These are phyloP conservation scores for Cercophora scortea DNA, from an alignment of 495 filamentous ascomycete species.

Conservation along the genomic window DNA sequence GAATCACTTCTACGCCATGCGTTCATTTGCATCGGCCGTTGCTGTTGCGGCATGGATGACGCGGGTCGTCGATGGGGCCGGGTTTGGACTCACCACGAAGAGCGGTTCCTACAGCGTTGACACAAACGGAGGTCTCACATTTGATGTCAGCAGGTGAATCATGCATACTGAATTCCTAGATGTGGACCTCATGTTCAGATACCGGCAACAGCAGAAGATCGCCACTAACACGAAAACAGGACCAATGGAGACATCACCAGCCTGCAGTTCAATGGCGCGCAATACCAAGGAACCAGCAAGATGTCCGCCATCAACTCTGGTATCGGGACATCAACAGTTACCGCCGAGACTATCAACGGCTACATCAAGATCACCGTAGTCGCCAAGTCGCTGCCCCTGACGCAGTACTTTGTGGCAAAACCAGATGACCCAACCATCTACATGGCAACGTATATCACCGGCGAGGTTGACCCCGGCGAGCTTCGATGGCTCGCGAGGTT, in stretches of 20 bases:
- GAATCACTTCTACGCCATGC: not conserved
- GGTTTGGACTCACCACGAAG: constrained; percentile 21
- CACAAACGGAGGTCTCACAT: constrained; percentile 32
- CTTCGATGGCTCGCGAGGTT: constrained; percentile 51
- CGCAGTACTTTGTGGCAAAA: constrained; percentile 49
- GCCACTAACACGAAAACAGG: constrained; percentile 9
- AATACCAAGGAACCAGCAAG: constrained; percentile 43
- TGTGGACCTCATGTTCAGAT: no score
- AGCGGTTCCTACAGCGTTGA: constrained; percentile 20
- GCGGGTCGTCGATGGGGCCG: not conserved
- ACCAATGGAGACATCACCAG: constrained; percentile 50
- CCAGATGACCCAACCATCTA: constrained; percentile 46
- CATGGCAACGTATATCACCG: constrained; percentile 54
- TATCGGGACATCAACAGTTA: constrained; percentile 44
- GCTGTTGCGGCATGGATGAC: not conserved
- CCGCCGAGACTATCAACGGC: constrained; percentile 29
- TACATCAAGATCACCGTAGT: constrained; percentile 49
- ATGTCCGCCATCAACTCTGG: constrained; percentile 51
- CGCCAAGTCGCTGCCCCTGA: constrained; percentile 38
- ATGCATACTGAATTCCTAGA: not conserved
- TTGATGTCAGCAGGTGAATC: constrained; percentile 34
- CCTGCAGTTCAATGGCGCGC: constrained; percentile 44
- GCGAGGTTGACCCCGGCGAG: constrained; percentile 48
- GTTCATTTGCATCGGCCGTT: not conserved
- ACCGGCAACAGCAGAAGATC: no score